phyloP scores from a whole-genome alignment of 257 asterid genomes.

The Solanum chilense region DNA sequence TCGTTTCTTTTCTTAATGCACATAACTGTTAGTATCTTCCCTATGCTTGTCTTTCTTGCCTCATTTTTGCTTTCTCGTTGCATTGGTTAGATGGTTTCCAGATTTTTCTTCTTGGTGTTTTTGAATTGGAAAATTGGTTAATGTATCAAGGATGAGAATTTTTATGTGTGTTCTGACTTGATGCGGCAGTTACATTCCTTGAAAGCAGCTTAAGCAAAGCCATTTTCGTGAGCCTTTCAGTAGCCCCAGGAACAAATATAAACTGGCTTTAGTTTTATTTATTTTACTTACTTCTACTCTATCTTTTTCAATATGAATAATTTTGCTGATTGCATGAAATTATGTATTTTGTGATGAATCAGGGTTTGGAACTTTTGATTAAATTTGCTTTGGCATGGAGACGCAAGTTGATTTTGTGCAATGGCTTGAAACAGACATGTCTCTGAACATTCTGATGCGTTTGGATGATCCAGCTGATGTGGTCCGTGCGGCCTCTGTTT shows the following conservation, averaged over 20 bases:
- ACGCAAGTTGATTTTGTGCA: slow-evolving; percentile 32
- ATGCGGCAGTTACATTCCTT: neutral
- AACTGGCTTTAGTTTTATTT: neutral
- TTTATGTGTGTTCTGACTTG: neutral
- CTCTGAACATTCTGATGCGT: slow-evolving; percentile 31
- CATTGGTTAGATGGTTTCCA: neutral
- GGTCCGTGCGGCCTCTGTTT: slow-evolving; percentile 44
- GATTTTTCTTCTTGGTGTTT: neutral
- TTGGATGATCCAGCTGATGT: slow-evolving; percentile 66
- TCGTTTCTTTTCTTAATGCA: neutral
- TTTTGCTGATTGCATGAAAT: neutral
- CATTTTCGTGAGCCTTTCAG: neutral
- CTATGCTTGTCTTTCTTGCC: neutral
- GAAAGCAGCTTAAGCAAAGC: neutral
- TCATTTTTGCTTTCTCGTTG: neutral
- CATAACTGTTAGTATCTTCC: neutral
- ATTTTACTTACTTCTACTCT: neutral
- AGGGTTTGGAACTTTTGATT: neutral
- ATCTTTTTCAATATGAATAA: neutral
- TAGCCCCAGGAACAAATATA: neutral
- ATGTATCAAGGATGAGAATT: neutral
- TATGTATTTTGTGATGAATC: neutral
- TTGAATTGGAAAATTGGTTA: neutral
- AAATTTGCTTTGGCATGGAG: slow-evolving; percentile 6
- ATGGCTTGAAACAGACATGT: slow-evolving; percentile 38